Conservation (phyloP, 371 early-diverging fungal species). For the Globomyces sp. region DNA sequence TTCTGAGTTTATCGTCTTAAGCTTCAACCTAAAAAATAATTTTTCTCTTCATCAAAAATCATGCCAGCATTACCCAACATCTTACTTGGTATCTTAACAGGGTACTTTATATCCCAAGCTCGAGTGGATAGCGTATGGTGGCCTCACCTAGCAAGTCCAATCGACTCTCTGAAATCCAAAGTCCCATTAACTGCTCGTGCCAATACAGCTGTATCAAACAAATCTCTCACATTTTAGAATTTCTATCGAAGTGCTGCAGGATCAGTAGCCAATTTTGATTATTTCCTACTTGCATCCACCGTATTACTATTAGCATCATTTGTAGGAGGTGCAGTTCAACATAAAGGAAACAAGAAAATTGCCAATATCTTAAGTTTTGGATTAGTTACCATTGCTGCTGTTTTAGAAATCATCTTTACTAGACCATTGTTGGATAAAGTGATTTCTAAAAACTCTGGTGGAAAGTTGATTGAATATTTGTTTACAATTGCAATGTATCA, state of each 20-base stretch:
- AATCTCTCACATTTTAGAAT: not conserved
- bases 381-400: not conserved
- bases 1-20: too few relatives aligned
- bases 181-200: not conserved
- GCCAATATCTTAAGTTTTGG: not conserved
- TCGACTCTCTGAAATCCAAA: not conserved
- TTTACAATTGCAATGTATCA: slow-evolving; percentile 8
- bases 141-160: not conserved
- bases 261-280: not conserved
- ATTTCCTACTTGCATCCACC: slow-evolving; percentile 5
- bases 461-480: slow-evolving; percentile 8
- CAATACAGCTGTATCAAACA: not conserved
- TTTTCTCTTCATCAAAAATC: too few relatives aligned
- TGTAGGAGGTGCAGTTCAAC: slow-evolving; percentile 9
- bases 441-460: not conserved
- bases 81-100: not conserved
- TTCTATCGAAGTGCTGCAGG: not conserved
- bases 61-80: slow-evolving; percentile 2
- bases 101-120: not conserved
- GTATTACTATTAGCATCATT: slow-evolving; percentile 4
- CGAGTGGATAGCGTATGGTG: slow-evolving; percentile 6
- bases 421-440: slow-evolving; percentile 3
- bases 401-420: slow-evolving; percentile 5
- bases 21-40: too few relatives aligned
- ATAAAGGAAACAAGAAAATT: not conserved